Evolutionary conservation across 805 yeast species (phyloP), one percentile per base, ranked within the genome.

Genomic region (Zygosaccharomyces pseudorouxii): DNA sequence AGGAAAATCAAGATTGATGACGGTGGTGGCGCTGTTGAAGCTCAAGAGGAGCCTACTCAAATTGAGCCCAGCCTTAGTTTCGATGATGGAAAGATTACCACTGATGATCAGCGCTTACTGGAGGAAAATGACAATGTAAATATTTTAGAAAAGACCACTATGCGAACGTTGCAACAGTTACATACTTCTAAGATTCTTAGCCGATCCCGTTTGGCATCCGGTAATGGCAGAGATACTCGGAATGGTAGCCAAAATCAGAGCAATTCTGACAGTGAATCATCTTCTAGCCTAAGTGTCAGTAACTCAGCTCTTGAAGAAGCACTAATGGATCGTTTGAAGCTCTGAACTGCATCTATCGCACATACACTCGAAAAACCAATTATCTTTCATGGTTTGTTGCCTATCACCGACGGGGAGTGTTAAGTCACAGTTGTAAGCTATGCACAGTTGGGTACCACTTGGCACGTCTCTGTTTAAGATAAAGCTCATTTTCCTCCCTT

Each of bases 321-420:
- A 0, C 49, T 71, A 31, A 55, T 72, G 54, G 72, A 71, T 22
- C 55, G 67, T 18, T 49, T 69, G 42, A 67, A 65, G 29, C 63
- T 55, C 49, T 56, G 51, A 57, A 22, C 36, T 28, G 59, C 87
- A 81, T 45, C 74, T 69, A 1, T 48, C 57, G 59, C 86, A 82
- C 2, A 65, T 68, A 59, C 87, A 82, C 12, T 65, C 64, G 54
- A 82, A 82, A 55, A 80, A 80, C 87, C 87, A 82, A 38, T 73
- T 74, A 40, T 73, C 77, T 18, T 56, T 60, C 49, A 82, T 62
- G 10, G 70, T 63, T 28, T 58, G 55, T 43, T 72, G 73, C 49
- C 88, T 68, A 28, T 68, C 67, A 2, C 53, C 56, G 12, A 71
- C 72, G 42, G 76, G 77, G 14, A 74, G 61, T 3, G 69, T 56